A percentile compares a stretch with the other conserved stretches of the same genome.
These are phyloP conservation scores for Monosporozyma aquatica DNA, from an alignment of 805 yeast genomes.

Conservation along the genomic window DNA sequence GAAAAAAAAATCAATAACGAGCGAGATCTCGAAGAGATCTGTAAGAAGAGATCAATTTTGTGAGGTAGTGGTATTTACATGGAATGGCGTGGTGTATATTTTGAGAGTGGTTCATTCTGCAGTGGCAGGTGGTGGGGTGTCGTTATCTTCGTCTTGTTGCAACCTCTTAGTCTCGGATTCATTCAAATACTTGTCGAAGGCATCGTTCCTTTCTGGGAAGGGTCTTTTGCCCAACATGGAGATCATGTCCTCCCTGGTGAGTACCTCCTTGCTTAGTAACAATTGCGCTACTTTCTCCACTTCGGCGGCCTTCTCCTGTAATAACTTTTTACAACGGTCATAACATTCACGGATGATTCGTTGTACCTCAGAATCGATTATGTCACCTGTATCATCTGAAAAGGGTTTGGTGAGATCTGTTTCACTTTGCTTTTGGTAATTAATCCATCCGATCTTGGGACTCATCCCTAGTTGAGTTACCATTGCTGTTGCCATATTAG, in stretches of 20 bases:
- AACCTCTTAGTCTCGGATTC: conserved; percentile 22
- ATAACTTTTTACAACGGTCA: conserved; percentile 54
- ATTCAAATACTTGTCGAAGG: conserved; percentile 42
- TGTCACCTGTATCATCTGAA: conserved; percentile 74
- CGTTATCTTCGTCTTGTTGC: conserved; percentile 16
- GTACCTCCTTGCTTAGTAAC: conserved; percentile 74
- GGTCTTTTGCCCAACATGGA: conserved; percentile 84
- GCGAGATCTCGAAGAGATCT: neutral
- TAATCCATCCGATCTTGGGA: conserved; percentile 71
- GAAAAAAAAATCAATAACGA: neutral
- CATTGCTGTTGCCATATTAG: conserved; percentile 89
- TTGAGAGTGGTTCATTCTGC: neutral
- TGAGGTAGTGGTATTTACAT: neutral
- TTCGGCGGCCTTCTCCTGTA: conserved; percentile 61
- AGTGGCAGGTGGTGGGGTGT: conserved; percentile 3
- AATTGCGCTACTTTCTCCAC: conserved; percentile 84
- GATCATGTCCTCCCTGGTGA: conserved; percentile 91
- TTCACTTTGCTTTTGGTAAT: conserved; percentile 59
- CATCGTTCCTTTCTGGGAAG: conserved; percentile 82
- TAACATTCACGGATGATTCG: conserved; percentile 72
- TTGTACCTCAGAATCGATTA: conserved; percentile 77
- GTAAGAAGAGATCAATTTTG: neutral
- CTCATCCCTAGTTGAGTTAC: conserved; percentile 92
- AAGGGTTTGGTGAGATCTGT: conserved; percentile 73
- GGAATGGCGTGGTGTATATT: neutral